Base-by-base conservation (phyloP, 345 rosid species). In the Anastatica hierochuntica region DNA sequence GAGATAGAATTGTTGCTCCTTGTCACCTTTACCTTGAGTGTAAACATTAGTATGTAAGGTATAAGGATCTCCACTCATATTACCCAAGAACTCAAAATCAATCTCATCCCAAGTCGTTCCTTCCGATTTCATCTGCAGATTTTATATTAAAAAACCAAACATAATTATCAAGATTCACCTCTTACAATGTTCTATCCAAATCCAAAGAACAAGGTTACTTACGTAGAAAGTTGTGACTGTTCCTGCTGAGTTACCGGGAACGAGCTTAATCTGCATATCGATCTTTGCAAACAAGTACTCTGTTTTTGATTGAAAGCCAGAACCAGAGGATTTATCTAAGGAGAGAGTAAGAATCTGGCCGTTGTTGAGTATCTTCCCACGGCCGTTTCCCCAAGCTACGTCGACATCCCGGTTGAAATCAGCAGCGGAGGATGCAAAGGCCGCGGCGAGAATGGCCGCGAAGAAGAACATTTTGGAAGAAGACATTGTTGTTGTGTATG, bases 271-370 rank as follows among this genome's bases (percentile, higher is more conserved):
- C 54, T 77, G 83, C 77, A 71, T 72, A 27, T 76, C 71, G 12
- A 80, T 71, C 52, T 75, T 75, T 10, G 82, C 82, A 15, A 79
- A 82, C 18, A 82, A 47, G 21, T 51, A 82, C 57, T 75, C 72
- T 16, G 73, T 75, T 65, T 75, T 79, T 71, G 81, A 68, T 39
- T 75, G 79, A 39, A 79, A 77, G 0, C 82, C 88, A 2, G 85
- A 77, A 10, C 88, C 88, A 0, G 88, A 82, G 47, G 68, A 49
- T 49, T 36, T 49, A 18, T 82, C 88, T 1, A 79, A 80, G n/a
- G 77, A 68, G 2, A 82, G 77, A 43, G 79, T 82, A 44, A 82
- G 76, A 35, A 79, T 80, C 48, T 75, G 64, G 11, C 88, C 85
- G 11, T 77, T 73, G 59, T 77, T 58, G 20, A 77, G 76, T 38